These are phyloP conservation scores for Flaveria bidentis DNA, from an alignment of 129 eudicot genomes.

Conservation along the genomic window DNA sequence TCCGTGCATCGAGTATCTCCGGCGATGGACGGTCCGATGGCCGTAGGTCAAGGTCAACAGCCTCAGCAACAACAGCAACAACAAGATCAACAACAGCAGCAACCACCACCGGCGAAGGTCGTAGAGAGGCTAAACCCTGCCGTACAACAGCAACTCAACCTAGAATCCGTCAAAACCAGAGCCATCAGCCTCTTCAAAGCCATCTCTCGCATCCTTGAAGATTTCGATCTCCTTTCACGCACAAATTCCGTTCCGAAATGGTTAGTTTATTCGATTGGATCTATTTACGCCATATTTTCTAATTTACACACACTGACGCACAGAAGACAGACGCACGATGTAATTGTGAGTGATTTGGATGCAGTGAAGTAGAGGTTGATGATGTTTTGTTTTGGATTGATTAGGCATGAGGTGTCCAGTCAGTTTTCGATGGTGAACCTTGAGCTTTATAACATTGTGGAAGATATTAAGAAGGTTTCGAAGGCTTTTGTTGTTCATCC, in stretches of 20 bases:
- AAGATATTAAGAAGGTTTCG: conserved; percentile 92
- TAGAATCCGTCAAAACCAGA: conserved; percentile 78
- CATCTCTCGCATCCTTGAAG: conserved; percentile 86
- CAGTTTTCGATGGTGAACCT: conserved; percentile 98
- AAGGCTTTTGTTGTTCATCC: conserved; percentile 97
- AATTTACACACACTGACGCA: not conserved
- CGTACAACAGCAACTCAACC: conserved; percentile 77
- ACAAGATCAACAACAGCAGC: conserved; percentile 38
- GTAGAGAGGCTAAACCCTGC: conserved; percentile 73
- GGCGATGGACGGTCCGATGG: conserved; percentile 48
- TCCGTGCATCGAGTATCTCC: conserved; percentile 14
- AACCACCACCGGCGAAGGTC: conserved; percentile 38
- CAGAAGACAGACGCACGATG: not conserved
- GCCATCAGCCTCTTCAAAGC: conserved; percentile 82
- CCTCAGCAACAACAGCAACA: conserved; percentile 20
- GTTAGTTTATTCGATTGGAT: conserved; percentile 31
- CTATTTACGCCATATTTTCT: not conserved
- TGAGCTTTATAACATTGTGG: conserved; percentile 86
- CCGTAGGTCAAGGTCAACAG: conserved; percentile 41
- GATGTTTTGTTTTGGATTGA: not conserved
- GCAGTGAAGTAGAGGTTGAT: not conserved
- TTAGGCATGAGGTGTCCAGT: conserved; percentile 84
- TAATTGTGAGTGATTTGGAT: not conserved
- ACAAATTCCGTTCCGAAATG: conserved; percentile 78
- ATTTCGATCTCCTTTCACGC: conserved; percentile 63